Base-by-base conservation (phyloP, 1,139 yeast species). In the Saccharomyces hybrid region DNA sequence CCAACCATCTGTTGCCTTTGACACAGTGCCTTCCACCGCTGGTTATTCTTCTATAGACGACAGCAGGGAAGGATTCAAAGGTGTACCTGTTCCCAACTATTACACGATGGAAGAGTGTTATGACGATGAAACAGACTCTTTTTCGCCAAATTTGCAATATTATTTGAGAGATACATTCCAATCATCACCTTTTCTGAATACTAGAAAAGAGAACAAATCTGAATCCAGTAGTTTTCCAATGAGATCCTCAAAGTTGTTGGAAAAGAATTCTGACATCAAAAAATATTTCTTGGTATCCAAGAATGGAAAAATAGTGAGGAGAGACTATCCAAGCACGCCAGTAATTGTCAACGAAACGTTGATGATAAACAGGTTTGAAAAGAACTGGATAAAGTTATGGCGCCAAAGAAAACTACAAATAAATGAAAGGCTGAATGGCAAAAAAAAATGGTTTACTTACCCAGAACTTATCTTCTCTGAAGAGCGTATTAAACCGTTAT, bases 291-390 rank as follows among this genome's bases (percentile, higher is more conserved):
- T 56, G 50, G 56, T 60, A 47, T 58, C 61, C 13, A 59, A 59
- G 27, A 61, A 64, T 53, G 70, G 69, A 47, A 61, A 61, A 50
- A 63, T 64, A 26, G 67, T 61, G 16, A 58, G 70, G 49, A 64
- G 63, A 27, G 72, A 68, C 51, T 69, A 69, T 47, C 70, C 70
- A 6, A 64, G 66, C 25, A 60, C 64, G 46, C 69, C 71, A 5
- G 61, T 66, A 16, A 56, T 69, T 11, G 54, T 56, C 13, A 68
- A 61, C 49, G 66, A 67, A 46, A 67, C 70, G 1, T 55, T 69
- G 28, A 63, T 68, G n/a, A 55, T 64, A 30, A 67, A 60, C 44
- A 64, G 61, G 50, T 55, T 62, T 6, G 64, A 61, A 30, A 55
- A 53, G 4, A 53, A 58, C 9, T 68, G 66, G 67, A 54, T 56